Percentiles rank a stretch among this genome's conserved stretches.
Conservation (phyloP, 257 asterid species). For the Primulina eburnea region DNA sequence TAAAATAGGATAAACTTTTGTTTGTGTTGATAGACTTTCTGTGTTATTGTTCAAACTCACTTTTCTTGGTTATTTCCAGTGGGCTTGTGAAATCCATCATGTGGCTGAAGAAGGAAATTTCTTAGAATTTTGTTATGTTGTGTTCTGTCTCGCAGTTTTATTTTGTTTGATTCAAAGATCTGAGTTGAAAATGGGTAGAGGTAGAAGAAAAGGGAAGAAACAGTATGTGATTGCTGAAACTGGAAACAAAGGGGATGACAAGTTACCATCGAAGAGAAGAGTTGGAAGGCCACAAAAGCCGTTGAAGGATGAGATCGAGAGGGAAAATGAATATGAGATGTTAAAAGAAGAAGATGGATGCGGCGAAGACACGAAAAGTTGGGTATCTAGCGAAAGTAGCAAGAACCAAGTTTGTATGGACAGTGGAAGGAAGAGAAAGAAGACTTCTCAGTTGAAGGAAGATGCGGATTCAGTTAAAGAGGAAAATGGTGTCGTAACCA, state of each 20-base stretch:
- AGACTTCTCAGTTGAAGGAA: slow-evolving; percentile 49
- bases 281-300: slow-evolving; percentile 70
- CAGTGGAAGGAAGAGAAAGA: slow-evolving; percentile 64
- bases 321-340: slow-evolving; percentile 48
- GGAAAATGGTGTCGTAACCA: slow-evolving; percentile 42
- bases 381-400: slow-evolving; percentile 34
- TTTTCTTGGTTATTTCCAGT: background rate
- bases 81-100: slow-evolving; percentile 12
- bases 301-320: slow-evolving; percentile 51
- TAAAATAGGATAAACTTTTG: background rate
- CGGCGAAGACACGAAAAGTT: slow-evolving; percentile 21
- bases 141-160: slow-evolving; percentile 41
- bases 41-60: background rate
- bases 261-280: slow-evolving; percentile 56
- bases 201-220: slow-evolving; percentile 79
- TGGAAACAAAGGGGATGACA: slow-evolving; percentile 73
- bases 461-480: slow-evolving; percentile 43
- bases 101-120: background rate
- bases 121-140: slow-evolving; percentile 1
- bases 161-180: slow-evolving; percentile 21
- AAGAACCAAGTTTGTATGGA: slow-evolving; percentile 43
- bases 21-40: background rate
- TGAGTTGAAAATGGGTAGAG: slow-evolving; percentile 63
- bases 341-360: slow-evolving; percentile 34
- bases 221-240: slow-evolving; percentile 36